Evolutionary conservation across 2,329 filamentous ascomycete genomes (phyloP).

Genomic region (Fusarium acutatum): DNA sequence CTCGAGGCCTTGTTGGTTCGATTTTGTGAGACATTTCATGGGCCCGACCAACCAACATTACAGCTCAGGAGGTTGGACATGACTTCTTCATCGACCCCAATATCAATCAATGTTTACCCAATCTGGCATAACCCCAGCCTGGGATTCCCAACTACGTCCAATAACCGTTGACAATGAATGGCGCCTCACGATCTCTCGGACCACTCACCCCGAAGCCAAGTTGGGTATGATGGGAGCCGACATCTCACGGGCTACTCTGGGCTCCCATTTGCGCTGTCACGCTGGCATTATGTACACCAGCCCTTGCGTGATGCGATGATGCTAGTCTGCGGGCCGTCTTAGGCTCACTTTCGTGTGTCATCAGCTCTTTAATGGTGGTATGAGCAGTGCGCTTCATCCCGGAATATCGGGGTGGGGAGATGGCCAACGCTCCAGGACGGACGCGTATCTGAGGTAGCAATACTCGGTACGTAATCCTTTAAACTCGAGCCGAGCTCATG

Average conservation of each 20-base stretch:
- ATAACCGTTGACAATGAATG: slow-evolving; percentile 11
- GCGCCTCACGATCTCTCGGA: slow-evolving; percentile 16
- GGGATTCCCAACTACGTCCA: slow-evolving; percentile 5
- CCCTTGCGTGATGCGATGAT: slow-evolving; percentile 32
- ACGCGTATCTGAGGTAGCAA: not conserved
- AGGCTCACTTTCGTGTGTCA: slow-evolving; percentile 15
- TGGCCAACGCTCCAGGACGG: not conserved
- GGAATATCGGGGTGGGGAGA: slow-evolving; percentile 30
- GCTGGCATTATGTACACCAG: slow-evolving; percentile 21
- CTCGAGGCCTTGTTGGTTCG: slow-evolving; percentile 31
- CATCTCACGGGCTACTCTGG: slow-evolving; percentile 31
- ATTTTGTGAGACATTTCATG: slow-evolving; percentile 30
- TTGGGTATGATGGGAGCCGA: slow-evolving; percentile 12
- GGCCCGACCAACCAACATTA: not conserved
- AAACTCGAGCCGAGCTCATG: not conserved
- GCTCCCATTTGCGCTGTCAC: slow-evolving; percentile 20
- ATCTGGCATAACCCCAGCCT: slow-evolving; percentile 6
- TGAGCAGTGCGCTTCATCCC: not conserved
- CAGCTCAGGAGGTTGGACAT: slow-evolving; percentile 7
- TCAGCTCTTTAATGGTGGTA: slow-evolving; percentile 29
- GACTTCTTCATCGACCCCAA: slow-evolving; percentile 1
- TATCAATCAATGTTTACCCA: not conserved
- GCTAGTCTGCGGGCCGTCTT: slow-evolving; percentile 36
- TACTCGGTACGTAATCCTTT: slow-evolving; percentile 1
- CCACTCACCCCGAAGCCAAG: slow-evolving; percentile 23